Evolutionary conservation across 2,329 filamentous ascomycete species (phyloP), one percentile per base, ranked within the genome.

Genomic region (Venturia asperata): DNA sequence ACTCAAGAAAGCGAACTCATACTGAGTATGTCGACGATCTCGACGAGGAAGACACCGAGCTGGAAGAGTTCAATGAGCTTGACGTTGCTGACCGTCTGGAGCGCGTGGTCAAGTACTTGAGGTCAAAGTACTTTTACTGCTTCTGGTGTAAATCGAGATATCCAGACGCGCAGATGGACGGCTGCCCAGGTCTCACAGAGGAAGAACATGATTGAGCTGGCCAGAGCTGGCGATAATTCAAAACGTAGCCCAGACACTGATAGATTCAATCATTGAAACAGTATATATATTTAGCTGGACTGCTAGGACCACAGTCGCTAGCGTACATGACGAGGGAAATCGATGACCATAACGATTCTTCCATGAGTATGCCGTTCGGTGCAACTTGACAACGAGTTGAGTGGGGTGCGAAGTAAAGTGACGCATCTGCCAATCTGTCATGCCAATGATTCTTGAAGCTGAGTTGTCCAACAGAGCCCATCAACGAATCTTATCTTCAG

Each of bases 141-240:
- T 96, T 97, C 74, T 99, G 92, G 90, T 99, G 94, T 77, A 97
- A 97, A 75, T 89, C 83, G 75, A 80, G 80, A 63, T 99, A 97
- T 74, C 83, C 86, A 0, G 86, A 91, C 71, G 79, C 78, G 43
- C 76, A 79, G 43, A 87, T 97, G 88, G 91, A 94, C 15, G 92
- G 90, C 0, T 99, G 94, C 80, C 93, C 94, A 0, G 94, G 94
- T 0, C 65, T 87, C 43, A 89, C 86, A 0, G 94, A 97, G 76
- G 92, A 96, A 72, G 92, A 97, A 71, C 85, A 87, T 72, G 85
- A 85, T 70, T 87, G 74, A 84, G 21, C 21, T 52, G 47, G 21
- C 47, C 47, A 21, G n/a, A 47, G 21, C 13, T 27, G 21, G 47
- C 47, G 9, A 15, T 13, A 13, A 9, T 17, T 27, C 1, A 27